These are phyloP conservation scores for Dalechampia spathulata DNA, from an alignment of 441 rosid genomes.

Conservation along the genomic window DNA sequence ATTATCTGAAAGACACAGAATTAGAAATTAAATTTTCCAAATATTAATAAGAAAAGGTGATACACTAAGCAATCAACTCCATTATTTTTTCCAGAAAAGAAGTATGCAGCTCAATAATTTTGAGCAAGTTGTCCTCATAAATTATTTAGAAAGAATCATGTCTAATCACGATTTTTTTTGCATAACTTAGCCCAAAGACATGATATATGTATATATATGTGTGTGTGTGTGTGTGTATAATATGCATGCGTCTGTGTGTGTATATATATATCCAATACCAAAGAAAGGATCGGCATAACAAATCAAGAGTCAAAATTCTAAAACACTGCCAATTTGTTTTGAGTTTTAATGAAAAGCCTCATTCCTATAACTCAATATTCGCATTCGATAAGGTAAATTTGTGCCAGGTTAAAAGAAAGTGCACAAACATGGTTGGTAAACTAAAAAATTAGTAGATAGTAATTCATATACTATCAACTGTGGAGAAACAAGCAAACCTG, in stretches of 20 bases:
- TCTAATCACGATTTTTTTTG: background rate
- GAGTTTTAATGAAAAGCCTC: background rate
- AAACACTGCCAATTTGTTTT: background rate
- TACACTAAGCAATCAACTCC: background rate
- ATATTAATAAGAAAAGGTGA: background rate
- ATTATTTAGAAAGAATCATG: background rate
- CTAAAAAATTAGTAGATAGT: no score
- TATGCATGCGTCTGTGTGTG: no score
- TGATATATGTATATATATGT: no score
- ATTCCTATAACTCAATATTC: background rate
- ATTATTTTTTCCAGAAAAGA: background rate
- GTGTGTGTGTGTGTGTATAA: no score
- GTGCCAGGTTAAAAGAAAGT: background rate
- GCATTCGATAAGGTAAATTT: background rate
- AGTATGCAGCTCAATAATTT: background rate
- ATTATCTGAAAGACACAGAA: constrained; percentile 39
- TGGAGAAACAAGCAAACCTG: constrained; percentile 39
- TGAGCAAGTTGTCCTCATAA: background rate
- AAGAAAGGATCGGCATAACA: background rate
- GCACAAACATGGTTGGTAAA: background rate
- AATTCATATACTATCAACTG: background rate
- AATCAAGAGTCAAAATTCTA: background rate
- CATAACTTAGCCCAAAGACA: background rate
- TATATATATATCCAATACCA: no score
- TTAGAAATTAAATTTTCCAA: background rate